Evolutionary conservation across 148 eudicot species (phyloP).

Genomic region (Rhododendron mucronatum): DNA sequence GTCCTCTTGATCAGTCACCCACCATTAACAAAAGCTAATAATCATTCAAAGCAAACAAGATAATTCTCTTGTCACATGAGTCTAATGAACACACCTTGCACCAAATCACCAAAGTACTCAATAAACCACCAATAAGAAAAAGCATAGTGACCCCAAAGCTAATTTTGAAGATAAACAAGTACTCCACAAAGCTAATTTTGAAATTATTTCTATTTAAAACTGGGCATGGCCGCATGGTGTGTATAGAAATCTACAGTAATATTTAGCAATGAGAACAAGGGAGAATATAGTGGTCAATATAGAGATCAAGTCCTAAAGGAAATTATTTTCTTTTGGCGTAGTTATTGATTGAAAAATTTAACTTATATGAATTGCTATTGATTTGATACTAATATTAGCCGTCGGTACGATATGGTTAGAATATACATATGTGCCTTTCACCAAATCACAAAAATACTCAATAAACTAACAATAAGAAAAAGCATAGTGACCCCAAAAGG

Average conservation of each 20-base stretch:
- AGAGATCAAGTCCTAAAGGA: too few species aligned
- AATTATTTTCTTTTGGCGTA: too few species aligned
- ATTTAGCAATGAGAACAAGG: too few species aligned
- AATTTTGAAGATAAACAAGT: conserved; percentile 1
- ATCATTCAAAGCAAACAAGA: conserved; percentile 7
- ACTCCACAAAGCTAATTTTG: neutral
- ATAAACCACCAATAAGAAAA: neutral
- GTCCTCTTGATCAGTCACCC: conserved; percentile 11
- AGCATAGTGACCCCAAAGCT: conserved; percentile 3
- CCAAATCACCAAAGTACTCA: conserved; percentile 10
- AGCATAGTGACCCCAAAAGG: conserved; percentile 2
- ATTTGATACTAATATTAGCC: too few species aligned
- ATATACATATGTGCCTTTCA: neutral
- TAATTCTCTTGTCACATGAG: conserved; percentile 15
- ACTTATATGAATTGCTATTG: neutral
- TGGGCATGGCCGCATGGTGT: neutral
- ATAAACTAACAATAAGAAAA: neutral
- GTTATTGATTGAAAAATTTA: neutral
- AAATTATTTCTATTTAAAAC: neutral
- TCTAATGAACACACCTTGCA: conserved; percentile 13
- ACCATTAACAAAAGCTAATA: conserved; percentile 4
- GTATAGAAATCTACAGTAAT: neutral
- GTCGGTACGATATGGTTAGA: neutral
- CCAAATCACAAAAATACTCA: conserved; percentile 7
- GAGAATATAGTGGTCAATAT: too few species aligned